Percentiles rank a stretch among this genome's conserved stretches.
phyloP scores from a whole-genome alignment of 805 yeast genomes.

The Nakazawaea molendinolei region DNA sequence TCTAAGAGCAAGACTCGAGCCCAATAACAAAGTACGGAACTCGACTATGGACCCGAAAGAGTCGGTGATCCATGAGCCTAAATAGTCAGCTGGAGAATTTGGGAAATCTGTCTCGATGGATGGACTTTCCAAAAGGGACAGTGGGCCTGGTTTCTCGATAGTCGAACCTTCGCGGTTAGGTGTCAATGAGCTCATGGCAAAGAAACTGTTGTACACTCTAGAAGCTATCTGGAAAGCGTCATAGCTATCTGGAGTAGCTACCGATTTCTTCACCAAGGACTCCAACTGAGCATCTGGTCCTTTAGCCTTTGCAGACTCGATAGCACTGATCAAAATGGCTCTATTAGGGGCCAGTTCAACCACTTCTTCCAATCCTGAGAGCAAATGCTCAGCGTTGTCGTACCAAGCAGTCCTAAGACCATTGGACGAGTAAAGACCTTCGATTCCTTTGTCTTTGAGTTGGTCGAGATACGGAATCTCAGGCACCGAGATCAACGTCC shows the following conservation, averaged over 20 bases:
- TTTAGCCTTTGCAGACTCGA: slow-evolving; percentile 8
- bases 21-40: slow-evolving; percentile 62
- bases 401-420: slow-evolving; percentile 49
- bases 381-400: slow-evolving; percentile 32
- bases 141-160: neutral
- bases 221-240: slow-evolving; percentile 39
- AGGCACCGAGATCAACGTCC: slow-evolving; percentile 15
- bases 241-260: slow-evolving; percentile 37
- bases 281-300: slow-evolving; percentile 13
- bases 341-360: slow-evolving; percentile 24
- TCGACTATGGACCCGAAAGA: slow-evolving; percentile 76
- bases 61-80: slow-evolving; percentile 42
- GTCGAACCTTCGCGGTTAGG: slow-evolving; percentile 16
- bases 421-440: slow-evolving; percentile 40
- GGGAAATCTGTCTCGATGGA: slow-evolving; percentile 19
- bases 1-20: slow-evolving; percentile 62
- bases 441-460: slow-evolving; percentile 30
- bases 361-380: slow-evolving; percentile 33
- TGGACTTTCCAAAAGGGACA: slow-evolving; percentile 41
- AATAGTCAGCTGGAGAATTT: slow-evolving; percentile 23
- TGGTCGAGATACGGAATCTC: slow-evolving; percentile 17
- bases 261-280: slow-evolving; percentile 34
- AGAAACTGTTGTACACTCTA: slow-evolving; percentile 40
- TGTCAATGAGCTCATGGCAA: slow-evolving; percentile 37
- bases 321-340: slow-evolving; percentile 21